phyloP scores from a whole-genome alignment of 2,329 filamentous ascomycete species.

The Penicillium sclerotigenum region DNA sequence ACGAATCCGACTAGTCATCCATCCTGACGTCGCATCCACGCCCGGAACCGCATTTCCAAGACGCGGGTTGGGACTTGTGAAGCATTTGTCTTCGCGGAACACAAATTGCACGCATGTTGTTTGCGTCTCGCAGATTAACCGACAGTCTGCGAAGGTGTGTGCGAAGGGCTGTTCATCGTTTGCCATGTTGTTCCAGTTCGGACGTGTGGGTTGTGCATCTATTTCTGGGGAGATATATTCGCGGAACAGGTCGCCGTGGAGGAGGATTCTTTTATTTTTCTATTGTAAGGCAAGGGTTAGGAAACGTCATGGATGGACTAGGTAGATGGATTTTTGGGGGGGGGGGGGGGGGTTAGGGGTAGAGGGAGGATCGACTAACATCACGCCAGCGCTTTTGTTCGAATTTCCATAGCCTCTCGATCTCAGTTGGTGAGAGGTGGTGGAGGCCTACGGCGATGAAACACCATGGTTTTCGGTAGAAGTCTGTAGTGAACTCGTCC shows the following conservation, averaged over 20 bases:
- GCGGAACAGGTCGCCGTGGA: conserved; percentile 39
- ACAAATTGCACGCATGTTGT: conserved; percentile 33
- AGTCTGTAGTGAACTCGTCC: conserved; percentile 41
- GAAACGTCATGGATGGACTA: no score
- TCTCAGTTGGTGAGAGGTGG: conserved; percentile 45
- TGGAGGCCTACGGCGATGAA: conserved; percentile 51
- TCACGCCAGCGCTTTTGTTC: conserved; percentile 57
- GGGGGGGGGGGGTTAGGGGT: not conserved
- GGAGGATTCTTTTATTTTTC: conserved; percentile 29
- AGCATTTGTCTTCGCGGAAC: conserved; percentile 31
- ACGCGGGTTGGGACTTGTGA: conserved; percentile 30
- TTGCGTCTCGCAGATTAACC: conserved; percentile 26
- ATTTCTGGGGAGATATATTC: conserved; percentile 37
- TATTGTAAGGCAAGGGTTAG: not conserved
- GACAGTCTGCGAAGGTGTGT: conserved; percentile 32
- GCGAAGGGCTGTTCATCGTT: conserved; percentile 29
- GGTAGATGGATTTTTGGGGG: not conserved
- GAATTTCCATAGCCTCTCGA: conserved; percentile 46
- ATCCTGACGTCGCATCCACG: conserved; percentile 29
- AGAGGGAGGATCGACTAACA: conserved; percentile 44
- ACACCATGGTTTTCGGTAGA: conserved; percentile 49
- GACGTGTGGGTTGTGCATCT: conserved; percentile 21
- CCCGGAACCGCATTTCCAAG: conserved; percentile 25
- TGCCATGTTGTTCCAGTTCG: conserved; percentile 38
- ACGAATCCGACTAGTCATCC: conserved; percentile 32